Evolutionary conservation across 2,329 filamentous ascomycete genomes (phyloP), one percentile per base, ranked within the genome.

Genomic region (Tolypocladium pustulatum): DNA sequence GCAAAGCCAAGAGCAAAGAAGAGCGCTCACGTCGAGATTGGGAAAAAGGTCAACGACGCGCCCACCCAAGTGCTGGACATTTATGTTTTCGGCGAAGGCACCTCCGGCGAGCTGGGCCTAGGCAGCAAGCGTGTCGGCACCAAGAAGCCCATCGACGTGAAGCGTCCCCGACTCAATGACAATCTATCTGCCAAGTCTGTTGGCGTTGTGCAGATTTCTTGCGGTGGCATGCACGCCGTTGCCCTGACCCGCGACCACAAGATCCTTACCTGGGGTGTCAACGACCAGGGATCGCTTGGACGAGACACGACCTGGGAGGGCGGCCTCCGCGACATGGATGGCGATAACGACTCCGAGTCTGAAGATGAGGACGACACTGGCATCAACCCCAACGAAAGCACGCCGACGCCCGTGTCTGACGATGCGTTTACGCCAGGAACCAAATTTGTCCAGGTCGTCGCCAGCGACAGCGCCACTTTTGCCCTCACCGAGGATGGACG

Each of bases 261-360:
- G 74, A 88, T 95, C 65, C 76, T 91, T 57, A 91, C 89, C 34
- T 95, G 90, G 90, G 90, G 90, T 57, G 90, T 94, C 65, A 94
- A 94, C 69, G 90, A 95, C 68, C 86, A 91, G 68, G 88, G 88
- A 62, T 89, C 90, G 10, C 80, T 95, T 41, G 90, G 90, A 49
- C 81, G 90, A 68, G 82, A 89, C 68, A 92, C 88, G 3, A 75
- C 75, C 15, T 87, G 85, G 80, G 82, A 87, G 2, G 87, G 87
- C 55, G 84, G 84, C 22, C 72, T 82, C 36, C 78, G 82, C 58
- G 82, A 85, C 57, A 75, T 78, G 60, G 82, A 83, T 41, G 79
- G 79, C 37, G 79, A 67, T 1, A 71, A 74, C 6, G 81, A 84
- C 57, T 78, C 78, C 17, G 82, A 81, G 25, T 81, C 79, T 10